Percentiles rank a stretch among this genome's conserved stretches.
phyloP scores from a whole-genome alignment of 164 flowering plant genomes.

The Piper longum region DNA sequence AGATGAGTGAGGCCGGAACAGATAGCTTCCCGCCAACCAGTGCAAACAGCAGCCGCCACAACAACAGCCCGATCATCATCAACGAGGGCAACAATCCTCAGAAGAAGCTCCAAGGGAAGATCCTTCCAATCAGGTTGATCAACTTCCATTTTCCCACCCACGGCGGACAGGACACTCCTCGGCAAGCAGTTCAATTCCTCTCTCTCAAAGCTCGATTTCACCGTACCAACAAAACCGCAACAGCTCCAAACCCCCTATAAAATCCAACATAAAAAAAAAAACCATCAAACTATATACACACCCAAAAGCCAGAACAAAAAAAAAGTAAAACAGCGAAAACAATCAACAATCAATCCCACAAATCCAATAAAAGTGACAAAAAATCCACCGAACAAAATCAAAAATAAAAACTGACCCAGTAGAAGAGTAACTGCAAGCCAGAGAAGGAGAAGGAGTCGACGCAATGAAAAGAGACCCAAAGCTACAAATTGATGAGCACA shows the following conservation, averaged over 20 bases:
- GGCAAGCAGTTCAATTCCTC: slow-evolving; percentile 50
- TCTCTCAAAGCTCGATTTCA: slow-evolving; percentile 14
- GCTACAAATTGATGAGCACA: neutral
- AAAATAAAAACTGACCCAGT: no score
- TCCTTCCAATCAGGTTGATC: slow-evolving; percentile 71
- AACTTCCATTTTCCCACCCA: slow-evolving; percentile 21
- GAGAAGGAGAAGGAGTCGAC: no score
- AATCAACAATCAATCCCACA: no score
- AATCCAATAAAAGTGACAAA: no score
- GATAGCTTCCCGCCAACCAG: slow-evolving; percentile 93
- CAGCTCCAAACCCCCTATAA: neutral
- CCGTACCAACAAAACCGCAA: slow-evolving; percentile 14
- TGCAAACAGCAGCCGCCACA: slow-evolving; percentile 76
- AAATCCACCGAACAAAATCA: no score
- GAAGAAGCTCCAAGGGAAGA: slow-evolving; percentile 85
- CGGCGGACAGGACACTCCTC: slow-evolving; percentile 43
- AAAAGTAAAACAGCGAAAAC: no score
- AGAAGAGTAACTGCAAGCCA: no score
- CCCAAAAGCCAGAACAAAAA: no score
- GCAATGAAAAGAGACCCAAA: no score
- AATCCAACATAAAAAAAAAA: neutral
- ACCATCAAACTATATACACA: no score
- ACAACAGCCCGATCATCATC: slow-evolving; percentile 81
- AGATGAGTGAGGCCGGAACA: slow-evolving; percentile 65
- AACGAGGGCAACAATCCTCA: slow-evolving; percentile 63